Conservation (phyloP, 2,329 filamentous ascomycete genomes). For the Apiospora phragmitis region DNA sequence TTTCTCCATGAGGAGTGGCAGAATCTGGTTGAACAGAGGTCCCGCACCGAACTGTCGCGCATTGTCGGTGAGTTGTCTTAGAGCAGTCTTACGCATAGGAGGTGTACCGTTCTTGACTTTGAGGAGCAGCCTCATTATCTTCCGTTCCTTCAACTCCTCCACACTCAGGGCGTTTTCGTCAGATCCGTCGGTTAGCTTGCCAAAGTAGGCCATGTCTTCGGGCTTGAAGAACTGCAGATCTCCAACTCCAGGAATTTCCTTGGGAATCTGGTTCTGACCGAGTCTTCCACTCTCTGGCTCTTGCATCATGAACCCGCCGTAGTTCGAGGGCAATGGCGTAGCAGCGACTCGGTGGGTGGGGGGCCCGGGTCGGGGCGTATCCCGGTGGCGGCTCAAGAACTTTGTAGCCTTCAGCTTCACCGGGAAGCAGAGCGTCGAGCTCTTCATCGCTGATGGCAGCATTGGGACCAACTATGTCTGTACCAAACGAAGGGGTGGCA, state of each 20-base stretch:
- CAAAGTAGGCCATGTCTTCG: slow-evolving; percentile 98
- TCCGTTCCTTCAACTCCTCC: slow-evolving; percentile 94
- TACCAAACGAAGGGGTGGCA: slow-evolving; percentile 68
- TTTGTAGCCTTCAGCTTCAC: slow-evolving; percentile 88
- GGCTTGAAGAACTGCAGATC: slow-evolving; percentile 98
- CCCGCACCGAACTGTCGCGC: slow-evolving; percentile 94
- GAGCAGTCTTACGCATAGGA: slow-evolving; percentile 96
- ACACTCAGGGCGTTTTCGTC: slow-evolving; percentile 91
- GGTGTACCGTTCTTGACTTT: slow-evolving; percentile 99
- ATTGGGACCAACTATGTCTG: slow-evolving; percentile 78
- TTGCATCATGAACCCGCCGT: slow-evolving; percentile 89
- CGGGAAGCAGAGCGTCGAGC: slow-evolving; percentile 85
- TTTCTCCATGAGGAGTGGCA: slow-evolving; percentile 97
- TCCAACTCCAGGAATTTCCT: slow-evolving; percentile 92
- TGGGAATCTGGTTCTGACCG: slow-evolving; percentile 87
- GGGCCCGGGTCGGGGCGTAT: slow-evolving; percentile 80
- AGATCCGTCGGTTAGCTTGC: slow-evolving; percentile 90
- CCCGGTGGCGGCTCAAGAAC: slow-evolving; percentile 87
- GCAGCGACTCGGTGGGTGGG: slow-evolving; percentile 74
- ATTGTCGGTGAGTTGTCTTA: slow-evolving; percentile 96
- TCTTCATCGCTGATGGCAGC: slow-evolving; percentile 89
- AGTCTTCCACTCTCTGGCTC: slow-evolving; percentile 82
- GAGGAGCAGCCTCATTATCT: slow-evolving; percentile 94
- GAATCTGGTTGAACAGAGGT: slow-evolving; percentile 93
- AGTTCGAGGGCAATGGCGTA: slow-evolving; percentile 71